These are phyloP conservation scores for Gleditsia sinensis DNA, from an alignment of 306 rosid species.

Conservation along the genomic window DNA sequence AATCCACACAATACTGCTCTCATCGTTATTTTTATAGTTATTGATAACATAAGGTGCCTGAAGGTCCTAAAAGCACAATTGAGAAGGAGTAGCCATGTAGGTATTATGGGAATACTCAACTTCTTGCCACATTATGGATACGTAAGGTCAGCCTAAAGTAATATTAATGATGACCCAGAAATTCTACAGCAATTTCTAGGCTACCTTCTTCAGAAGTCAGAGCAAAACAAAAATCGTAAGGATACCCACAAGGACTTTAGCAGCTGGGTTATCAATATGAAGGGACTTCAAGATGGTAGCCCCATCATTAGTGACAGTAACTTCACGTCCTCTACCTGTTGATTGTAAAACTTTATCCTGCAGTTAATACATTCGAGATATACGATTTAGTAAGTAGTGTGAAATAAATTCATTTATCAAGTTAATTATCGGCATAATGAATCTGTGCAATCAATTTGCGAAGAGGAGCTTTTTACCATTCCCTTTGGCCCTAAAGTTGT, in stretches of 20 bases:
- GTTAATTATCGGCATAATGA: background rate
- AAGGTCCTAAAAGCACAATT: no score
- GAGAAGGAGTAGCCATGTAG: no score
- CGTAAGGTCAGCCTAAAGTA: no score
- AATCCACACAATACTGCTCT: background rate
- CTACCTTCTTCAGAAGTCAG: slow-evolving; percentile 12
- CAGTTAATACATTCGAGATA: slow-evolving; percentile 23
- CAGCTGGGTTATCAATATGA: slow-evolving; percentile 97
- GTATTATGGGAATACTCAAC: no score
- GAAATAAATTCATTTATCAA: background rate
- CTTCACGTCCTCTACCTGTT: slow-evolving; percentile 85
- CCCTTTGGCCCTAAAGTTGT: slow-evolving; percentile 98
- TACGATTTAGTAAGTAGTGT: background rate
- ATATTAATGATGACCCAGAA: no score
- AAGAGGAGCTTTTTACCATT: slow-evolving; percentile 56
- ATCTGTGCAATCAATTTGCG: background rate
- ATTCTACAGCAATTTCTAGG: no score
- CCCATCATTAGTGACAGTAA: slow-evolving; percentile 93
- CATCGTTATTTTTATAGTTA: background rate
- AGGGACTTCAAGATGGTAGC: slow-evolving; percentile 97
- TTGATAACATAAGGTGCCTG: no score
- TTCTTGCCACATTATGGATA: no score
- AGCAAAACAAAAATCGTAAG: slow-evolving; percentile 37
- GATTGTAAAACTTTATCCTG: slow-evolving; percentile 98
- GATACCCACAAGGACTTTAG: slow-evolving; percentile 99